Conservation (phyloP, 2,329 filamentous ascomycete genomes). For the Venturia aucupariae region DNA sequence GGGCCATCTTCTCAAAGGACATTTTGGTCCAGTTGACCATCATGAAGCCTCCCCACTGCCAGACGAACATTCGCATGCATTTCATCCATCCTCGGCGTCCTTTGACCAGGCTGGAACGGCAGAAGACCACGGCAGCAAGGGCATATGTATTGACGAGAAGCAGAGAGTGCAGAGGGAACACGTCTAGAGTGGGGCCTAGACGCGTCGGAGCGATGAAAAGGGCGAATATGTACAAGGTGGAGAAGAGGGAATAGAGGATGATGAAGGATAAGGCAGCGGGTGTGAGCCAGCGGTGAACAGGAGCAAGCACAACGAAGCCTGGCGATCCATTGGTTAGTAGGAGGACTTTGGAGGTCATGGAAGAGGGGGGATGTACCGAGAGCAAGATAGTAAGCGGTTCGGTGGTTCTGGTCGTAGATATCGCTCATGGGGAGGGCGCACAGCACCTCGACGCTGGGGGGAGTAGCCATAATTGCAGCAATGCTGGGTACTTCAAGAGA, state of each 20-base stretch:
- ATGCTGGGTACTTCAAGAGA: not conserved
- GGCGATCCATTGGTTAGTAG: not conserved
- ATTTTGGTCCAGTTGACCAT: conserved; percentile 1
- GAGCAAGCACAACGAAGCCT: conserved; percentile 7
- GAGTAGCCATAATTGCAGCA: conserved; percentile 2
- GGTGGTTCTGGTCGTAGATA: conserved; percentile 12
- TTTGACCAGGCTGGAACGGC: not conserved
- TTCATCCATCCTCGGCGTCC: conserved; percentile 5
- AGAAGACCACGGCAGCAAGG: conserved; percentile 9
- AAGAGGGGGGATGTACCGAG: not conserved
- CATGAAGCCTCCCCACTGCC: conserved; percentile 12
- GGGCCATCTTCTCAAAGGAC: conserved; percentile 9
- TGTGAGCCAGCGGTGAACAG: conserved; percentile 9
- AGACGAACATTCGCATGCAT: conserved; percentile 10
- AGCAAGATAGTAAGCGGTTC: conserved; percentile 6
- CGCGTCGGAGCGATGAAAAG: conserved; percentile 11
- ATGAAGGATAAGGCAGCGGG: conserved; percentile 10
- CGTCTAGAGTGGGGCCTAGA: conserved; percentile 10
- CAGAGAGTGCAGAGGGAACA: conserved; percentile 7
- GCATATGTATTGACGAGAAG: conserved; percentile 10
- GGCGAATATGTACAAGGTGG: conserved; percentile 11
- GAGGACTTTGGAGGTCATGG: not conserved
- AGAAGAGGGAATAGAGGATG: conserved; percentile 11
- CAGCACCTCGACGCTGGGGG: conserved; percentile 8
- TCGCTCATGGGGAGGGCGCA: conserved; percentile 4